These are phyloP conservation scores for Phytophthora uliginosa DNA, from an alignment of 352 stramenopile species.

Conservation along the genomic window DNA sequence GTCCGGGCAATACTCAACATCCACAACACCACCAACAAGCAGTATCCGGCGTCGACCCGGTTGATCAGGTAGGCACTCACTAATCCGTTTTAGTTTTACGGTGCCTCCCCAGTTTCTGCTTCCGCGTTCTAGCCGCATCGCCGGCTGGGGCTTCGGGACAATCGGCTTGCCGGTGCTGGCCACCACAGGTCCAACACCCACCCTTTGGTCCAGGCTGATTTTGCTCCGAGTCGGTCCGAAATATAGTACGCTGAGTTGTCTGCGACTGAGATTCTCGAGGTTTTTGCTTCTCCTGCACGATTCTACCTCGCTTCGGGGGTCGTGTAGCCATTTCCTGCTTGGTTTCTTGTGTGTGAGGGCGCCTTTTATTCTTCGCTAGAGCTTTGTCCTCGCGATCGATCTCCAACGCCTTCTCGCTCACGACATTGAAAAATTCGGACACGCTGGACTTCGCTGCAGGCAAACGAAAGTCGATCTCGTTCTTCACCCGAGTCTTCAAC, in stretches of 20 bases:
- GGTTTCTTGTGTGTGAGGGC: background rate
- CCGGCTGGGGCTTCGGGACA: background rate
- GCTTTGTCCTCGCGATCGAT: slow-evolving; percentile 11
- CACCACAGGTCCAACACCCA: slow-evolving; percentile 28
- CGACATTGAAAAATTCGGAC: slow-evolving; percentile 11
- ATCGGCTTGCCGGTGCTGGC: slow-evolving; percentile 17
- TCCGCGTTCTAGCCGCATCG: background rate
- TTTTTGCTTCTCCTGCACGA: background rate
- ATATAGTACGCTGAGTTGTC: slow-evolving; percentile 4
- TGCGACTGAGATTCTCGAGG: background rate
- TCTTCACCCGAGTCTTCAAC: slow-evolving; percentile 10
- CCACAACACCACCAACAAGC: slow-evolving; percentile 11
- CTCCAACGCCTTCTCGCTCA: slow-evolving; percentile 20
- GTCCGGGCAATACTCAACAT: slow-evolving; percentile 20
- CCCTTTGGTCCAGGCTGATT: slow-evolving; percentile 4
- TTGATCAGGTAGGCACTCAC: slow-evolving; percentile 10
- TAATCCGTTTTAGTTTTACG: slow-evolving; percentile 23
- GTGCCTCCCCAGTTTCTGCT: slow-evolving; percentile 13
- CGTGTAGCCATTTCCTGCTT: background rate
- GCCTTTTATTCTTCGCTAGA: slow-evolving; percentile 6
- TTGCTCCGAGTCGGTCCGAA: slow-evolving; percentile 6
- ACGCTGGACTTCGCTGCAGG: slow-evolving; percentile 14
- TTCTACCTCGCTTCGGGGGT: slow-evolving; percentile 3
- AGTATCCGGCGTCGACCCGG: slow-evolving; percentile 1
- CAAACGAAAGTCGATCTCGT: slow-evolving; percentile 3